A percentile compares a stretch with the other conserved stretches of the same genome.
Conservation (phyloP, 164 flowering plant species). For the Annona cherimola region DNA sequence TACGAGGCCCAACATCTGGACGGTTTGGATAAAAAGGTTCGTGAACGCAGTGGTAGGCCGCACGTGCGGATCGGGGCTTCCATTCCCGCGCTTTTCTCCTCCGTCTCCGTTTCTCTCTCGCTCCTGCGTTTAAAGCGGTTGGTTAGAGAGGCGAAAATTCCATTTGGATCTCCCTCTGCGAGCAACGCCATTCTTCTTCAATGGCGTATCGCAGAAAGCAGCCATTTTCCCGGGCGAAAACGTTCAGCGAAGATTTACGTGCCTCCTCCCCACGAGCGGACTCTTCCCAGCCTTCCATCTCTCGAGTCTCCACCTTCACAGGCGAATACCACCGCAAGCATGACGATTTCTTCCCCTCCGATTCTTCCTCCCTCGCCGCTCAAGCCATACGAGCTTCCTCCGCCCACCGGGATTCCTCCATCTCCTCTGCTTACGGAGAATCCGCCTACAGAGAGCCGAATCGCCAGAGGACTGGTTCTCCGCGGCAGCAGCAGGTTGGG, state of each 20-base stretch:
- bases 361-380: slow-evolving; percentile 54
- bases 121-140: background rate
- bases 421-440: slow-evolving; percentile 47
- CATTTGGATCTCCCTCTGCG: background rate
- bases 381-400: slow-evolving; percentile 88
- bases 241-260: slow-evolving; percentile 14
- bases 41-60: background rate
- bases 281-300: background rate
- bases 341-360: background rate
- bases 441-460: slow-evolving; percentile 19
- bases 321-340: background rate
- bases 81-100: background rate
- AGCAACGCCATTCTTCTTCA: background rate
- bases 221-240: slow-evolving; percentile 28
- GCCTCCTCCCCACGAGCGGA: slow-evolving; percentile 10
- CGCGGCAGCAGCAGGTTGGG: background rate
- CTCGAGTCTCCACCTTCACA: slow-evolving; percentile 2
- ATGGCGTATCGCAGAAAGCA: slow-evolving; percentile 60
- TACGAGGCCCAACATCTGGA: background rate
- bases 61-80: background rate
- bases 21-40: background rate
- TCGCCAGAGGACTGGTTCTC: slow-evolving; percentile 7
- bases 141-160: background rate
- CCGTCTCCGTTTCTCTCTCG: background rate
- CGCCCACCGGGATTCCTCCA: slow-evolving; percentile 57